Base-by-base conservation (phyloP, 108 stramenopile species). In the Aurantiochytrium sp. region DNA sequence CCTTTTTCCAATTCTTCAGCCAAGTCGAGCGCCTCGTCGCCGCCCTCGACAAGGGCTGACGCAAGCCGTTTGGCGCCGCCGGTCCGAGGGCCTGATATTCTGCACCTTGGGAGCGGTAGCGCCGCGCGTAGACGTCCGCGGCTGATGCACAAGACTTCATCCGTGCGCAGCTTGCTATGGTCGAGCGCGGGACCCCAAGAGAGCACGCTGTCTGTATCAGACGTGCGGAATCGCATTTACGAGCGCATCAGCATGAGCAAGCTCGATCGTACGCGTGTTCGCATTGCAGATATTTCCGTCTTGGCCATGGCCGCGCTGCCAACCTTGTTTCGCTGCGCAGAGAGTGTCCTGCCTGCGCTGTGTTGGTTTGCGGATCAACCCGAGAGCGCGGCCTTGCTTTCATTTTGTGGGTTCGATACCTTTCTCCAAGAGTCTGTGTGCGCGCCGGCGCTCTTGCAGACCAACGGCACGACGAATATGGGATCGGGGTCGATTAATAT, bases 341-440 rank as follows among this genome's bases (percentile, higher is more conserved):
- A 12, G 49, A 83, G 51, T 35, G 44, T 83, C 19, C 25, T 47
- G 49, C 76, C 76, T 12, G 76, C 49, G 45, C n/a, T 83, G 45
- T 83, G 76, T 45, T 83, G 76, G 76, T 47, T 83, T 83, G 76
- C 76, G 45, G 76, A 47, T 12, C 76, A 83, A 23, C 76, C 76
- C 3, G 64, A 8, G 42, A 69, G 64, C 64, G 35, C 14, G 25
- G 14, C 64, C 6, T 69, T 69, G 1, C 14, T 69, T 14, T 8
- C 64, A 8, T 69, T 69, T 6, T 4, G 35, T 18, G 64, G 64
- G 10, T 69, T 69, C 1, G 64, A 69, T 23, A 23, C 14, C 12
- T 42, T 69, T 23, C 42, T 69, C 35, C 64, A 42, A 42, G 12
- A 28, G 10, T 28, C 64, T 18, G 64, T 69, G 25, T 69, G 64